phyloP scores from a whole-genome alignment of 148 eudicot genomes.

The Oxyria digyna region DNA sequence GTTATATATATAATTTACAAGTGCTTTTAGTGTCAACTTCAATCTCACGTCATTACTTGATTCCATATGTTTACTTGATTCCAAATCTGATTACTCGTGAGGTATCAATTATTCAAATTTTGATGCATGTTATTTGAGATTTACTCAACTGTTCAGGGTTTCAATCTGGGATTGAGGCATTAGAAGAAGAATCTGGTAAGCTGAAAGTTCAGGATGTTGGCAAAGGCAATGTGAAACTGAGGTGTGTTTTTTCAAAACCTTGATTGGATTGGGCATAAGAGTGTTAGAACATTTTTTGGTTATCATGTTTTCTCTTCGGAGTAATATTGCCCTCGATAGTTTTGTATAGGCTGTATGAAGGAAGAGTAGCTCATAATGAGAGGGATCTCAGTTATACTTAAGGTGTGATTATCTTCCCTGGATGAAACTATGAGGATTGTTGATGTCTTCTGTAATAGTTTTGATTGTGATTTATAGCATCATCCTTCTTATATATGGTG shows the following conservation, averaged over 20 bases:
- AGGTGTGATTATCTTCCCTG: constrained; percentile 35
- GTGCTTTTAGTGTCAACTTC: too few relatives aligned
- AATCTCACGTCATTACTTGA: background rate
- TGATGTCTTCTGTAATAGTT: background rate
- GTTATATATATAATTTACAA: too few relatives aligned
- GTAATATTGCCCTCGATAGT: constrained; percentile 42
- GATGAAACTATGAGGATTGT: background rate
- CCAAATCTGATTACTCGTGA: too few relatives aligned
- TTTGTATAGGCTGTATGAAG: constrained; percentile 78
- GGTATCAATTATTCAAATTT: too few relatives aligned
- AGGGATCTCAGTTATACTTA: constrained; percentile 71
- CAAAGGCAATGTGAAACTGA: constrained; percentile 74
- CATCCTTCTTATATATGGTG: too few relatives aligned
- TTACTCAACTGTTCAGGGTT: constrained; percentile 58
- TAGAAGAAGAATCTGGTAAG: constrained; percentile 38
- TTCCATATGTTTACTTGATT: too few relatives aligned
- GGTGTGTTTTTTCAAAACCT: constrained; percentile 28
- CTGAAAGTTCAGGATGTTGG: constrained; percentile 72
- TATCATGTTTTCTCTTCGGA: constrained; percentile 15
- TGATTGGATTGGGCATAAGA: background rate
- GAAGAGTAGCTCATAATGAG: constrained; percentile 63
- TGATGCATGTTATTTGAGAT: background rate
- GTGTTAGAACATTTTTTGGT: background rate
- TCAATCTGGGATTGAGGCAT: constrained; percentile 31
- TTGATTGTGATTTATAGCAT: too few relatives aligned